Conservation (phyloP, 768 basidiomycete genomes). For the Gloeostereum incarnatum region DNA sequence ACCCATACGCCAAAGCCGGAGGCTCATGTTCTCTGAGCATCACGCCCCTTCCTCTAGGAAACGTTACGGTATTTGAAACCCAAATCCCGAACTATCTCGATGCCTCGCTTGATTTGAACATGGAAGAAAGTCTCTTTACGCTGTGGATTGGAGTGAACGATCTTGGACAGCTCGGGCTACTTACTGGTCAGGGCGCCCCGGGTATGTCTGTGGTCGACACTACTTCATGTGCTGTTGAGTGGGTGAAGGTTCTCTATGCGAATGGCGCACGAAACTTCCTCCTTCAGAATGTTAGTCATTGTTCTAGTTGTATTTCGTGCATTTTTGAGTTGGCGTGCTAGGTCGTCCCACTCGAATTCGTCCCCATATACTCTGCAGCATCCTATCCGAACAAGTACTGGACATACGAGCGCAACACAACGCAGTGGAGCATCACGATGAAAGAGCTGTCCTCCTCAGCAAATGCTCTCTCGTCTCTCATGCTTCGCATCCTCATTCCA, state of each 20-base stretch:
- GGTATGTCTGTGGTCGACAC: slow-evolving; percentile 32
- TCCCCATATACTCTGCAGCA: slow-evolving; percentile 21
- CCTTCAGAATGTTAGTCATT: slow-evolving; percentile 35
- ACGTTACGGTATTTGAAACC: slow-evolving; percentile 49
- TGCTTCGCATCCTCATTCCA: slow-evolving; percentile 39
- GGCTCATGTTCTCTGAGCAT: slow-evolving; percentile 59
- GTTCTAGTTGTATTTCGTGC: neutral
- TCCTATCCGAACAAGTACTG: slow-evolving; percentile 27
- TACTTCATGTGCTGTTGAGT: slow-evolving; percentile 29
- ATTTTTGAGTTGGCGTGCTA: slow-evolving; percentile 8
- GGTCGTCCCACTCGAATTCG: slow-evolving; percentile 33
- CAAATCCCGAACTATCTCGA: slow-evolving; percentile 49
- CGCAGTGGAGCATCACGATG: slow-evolving; percentile 49
- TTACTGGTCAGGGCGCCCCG: slow-evolving; percentile 7
- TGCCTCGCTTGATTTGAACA: slow-evolving; percentile 25
- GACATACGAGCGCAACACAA: slow-evolving; percentile 23
- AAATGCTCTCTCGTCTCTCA: slow-evolving; percentile 40
- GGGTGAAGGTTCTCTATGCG: slow-evolving; percentile 29
- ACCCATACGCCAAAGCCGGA: slow-evolving; percentile 52
- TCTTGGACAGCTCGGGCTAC: slow-evolving; percentile 5
- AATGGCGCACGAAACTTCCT: slow-evolving; percentile 40
- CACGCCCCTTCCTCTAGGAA: slow-evolving; percentile 45
- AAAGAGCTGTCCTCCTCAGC: slow-evolving; percentile 40
- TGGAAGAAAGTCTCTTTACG: slow-evolving; percentile 47
- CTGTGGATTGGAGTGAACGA: slow-evolving; percentile 68